Evolutionary conservation across 2,329 filamentous ascomycete species (phyloP).

Genomic region (Sporothrix globosa): DNA sequence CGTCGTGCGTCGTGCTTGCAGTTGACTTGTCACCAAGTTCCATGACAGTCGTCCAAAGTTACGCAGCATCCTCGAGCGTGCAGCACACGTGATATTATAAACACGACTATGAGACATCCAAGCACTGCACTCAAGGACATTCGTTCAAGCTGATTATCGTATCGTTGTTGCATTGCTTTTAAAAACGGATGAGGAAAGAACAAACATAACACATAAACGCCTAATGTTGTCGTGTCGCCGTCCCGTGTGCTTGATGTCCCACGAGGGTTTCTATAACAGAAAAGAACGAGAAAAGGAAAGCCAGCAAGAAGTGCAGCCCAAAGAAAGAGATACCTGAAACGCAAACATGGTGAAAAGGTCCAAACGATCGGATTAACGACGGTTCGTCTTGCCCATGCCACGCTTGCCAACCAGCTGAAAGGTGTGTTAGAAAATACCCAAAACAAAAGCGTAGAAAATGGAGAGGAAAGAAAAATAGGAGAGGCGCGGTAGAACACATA

Average conservation of each 20-base stretch:
- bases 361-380: slow-evolving; percentile 56
- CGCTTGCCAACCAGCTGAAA: slow-evolving; percentile 79
- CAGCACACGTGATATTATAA: slow-evolving; percentile 11
- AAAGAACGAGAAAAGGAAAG: slow-evolving; percentile 4
- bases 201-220: slow-evolving; percentile 1
- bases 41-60: slow-evolving; percentile 8
- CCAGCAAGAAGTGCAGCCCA: slow-evolving; percentile 16
- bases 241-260: slow-evolving; percentile 22
- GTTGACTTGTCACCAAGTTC: slow-evolving; percentile 7
- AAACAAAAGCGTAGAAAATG: neutral
- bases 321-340: neutral
- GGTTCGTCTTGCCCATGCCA: slow-evolving; percentile 84
- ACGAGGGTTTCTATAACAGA: slow-evolving; percentile 23
- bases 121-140: neutral
- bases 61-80: neutral
- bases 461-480: neutral
- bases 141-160: neutral
- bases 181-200: neutral
- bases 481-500: neutral
- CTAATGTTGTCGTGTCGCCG: slow-evolving; percentile 26
- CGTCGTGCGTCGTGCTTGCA: neutral
- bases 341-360: neutral
- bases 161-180: slow-evolving; percentile 27
- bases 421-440: neutral
- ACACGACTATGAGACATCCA: neutral